Conservation (phyloP, 805 yeast species). For the Citeromyces matritensis region DNA sequence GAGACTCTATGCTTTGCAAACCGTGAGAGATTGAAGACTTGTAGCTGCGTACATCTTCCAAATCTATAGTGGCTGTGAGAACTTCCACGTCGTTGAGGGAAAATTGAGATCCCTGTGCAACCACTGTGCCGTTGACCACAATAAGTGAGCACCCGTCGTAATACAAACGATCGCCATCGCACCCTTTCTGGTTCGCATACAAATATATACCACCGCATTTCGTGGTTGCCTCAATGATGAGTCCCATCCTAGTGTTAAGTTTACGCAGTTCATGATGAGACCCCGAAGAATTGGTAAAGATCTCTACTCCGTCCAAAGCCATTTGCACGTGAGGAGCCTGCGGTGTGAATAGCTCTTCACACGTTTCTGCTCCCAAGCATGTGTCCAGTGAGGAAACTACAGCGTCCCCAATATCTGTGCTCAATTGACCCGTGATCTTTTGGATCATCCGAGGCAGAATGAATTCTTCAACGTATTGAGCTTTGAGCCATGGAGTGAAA, state of each 20-base stretch:
- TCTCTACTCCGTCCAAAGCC: conserved; percentile 95
- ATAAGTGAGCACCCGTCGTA: conserved; percentile 96
- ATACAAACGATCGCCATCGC: conserved; percentile 95
- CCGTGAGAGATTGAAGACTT: conserved; percentile 64
- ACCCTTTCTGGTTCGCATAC: conserved; percentile 91
- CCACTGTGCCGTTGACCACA: conserved; percentile 79
- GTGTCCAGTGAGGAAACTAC: conserved; percentile 76
- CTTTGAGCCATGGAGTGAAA: conserved; percentile 87
- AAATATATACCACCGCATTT: conserved; percentile 95
- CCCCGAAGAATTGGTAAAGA: conserved; percentile 89
- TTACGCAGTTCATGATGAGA: conserved; percentile 96
- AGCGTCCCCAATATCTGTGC: conserved; percentile 83
- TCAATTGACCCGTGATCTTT: conserved; percentile 46
- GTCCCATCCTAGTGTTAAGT: conserved; percentile 66
- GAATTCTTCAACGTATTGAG: conserved; percentile 59
- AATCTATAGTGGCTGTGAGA: conserved; percentile 83
- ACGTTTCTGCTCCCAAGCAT: conserved; percentile 91
- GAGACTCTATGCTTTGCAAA: conserved; percentile 37
- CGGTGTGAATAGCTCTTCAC: conserved; percentile 96
- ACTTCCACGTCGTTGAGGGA: conserved; percentile 88
- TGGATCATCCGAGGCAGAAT: conserved; percentile 59
- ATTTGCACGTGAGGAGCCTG: conserved; percentile 85
- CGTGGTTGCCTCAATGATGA: conserved; percentile 84
- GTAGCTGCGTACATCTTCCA: conserved; percentile 81
- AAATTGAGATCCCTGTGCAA: conserved; percentile 91